These are phyloP conservation scores for Moesziomyces parantarcticus DNA, from an alignment of 1,284 basidiomycete species.

Conservation along the genomic window DNA sequence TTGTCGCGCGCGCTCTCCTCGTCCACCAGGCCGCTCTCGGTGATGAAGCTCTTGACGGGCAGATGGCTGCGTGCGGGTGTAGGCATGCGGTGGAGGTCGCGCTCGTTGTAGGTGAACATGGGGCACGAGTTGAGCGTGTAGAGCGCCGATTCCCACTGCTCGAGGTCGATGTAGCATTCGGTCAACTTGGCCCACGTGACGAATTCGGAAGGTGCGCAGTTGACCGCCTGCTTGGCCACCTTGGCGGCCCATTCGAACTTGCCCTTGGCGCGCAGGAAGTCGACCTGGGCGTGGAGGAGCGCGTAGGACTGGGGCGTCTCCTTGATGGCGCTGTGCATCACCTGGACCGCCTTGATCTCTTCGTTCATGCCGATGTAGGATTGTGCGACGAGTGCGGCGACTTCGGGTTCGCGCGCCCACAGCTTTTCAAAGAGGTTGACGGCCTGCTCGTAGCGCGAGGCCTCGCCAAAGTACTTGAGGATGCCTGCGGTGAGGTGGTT, in stretches of 20 bases:
- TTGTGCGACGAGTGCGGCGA: slow-evolving; percentile 85
- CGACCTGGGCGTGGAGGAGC: slow-evolving; percentile 90
- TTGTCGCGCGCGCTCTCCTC: slow-evolving; percentile 78
- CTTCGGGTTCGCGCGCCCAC: slow-evolving; percentile 84
- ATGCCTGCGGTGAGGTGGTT: slow-evolving; percentile 95
- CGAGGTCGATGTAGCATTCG: slow-evolving; percentile 89
- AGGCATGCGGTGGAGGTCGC: slow-evolving; percentile 89
- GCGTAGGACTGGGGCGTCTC: slow-evolving; percentile 91
- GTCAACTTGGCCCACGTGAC: slow-evolving; percentile 98
- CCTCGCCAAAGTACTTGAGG: slow-evolving; percentile 96
- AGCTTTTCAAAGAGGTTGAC: slow-evolving; percentile 96
- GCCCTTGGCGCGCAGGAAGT: slow-evolving; percentile 85
- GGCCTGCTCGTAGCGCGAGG: slow-evolving; percentile 83
- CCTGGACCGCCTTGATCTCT: slow-evolving; percentile 96
- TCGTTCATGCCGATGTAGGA: slow-evolving; percentile 97
- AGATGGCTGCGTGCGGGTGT: slow-evolving; percentile 84
- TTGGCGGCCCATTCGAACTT: slow-evolving; percentile 85
- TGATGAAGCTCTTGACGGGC: slow-evolving; percentile 85
- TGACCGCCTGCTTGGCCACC: slow-evolving; percentile 90
- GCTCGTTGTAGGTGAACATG: slow-evolving; percentile 99
- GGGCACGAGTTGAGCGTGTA: slow-evolving; percentile 98
- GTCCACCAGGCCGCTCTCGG: slow-evolving; percentile 75
- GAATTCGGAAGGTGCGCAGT: slow-evolving; percentile 96
- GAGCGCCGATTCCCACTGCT: slow-evolving; percentile 85
- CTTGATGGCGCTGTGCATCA: slow-evolving; percentile 85